Evolutionary conservation across 257 asterid genomes (phyloP).

Genomic region (Capsicum baccatum): DNA sequence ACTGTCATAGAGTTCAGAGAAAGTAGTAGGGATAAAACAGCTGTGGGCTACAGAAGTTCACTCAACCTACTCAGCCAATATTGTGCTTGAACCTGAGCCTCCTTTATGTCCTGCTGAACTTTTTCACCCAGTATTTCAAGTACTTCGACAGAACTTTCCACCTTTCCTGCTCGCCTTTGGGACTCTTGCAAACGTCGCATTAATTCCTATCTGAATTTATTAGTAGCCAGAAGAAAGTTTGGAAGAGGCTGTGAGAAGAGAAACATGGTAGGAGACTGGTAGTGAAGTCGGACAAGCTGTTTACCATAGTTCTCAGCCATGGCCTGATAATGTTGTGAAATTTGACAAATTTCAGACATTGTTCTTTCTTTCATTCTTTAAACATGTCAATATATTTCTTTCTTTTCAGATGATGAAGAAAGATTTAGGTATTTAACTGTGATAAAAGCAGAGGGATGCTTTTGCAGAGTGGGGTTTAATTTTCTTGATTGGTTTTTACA

Average conservation of each 20-base stretch:
- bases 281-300: slow-evolving; percentile 93
- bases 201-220: slow-evolving; percentile 23
- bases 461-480: too few relatives aligned
- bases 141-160: slow-evolving; percentile 37
- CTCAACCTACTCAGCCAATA: slow-evolving; percentile 43
- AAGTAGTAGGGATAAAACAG: neutral
- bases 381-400: too few relatives aligned
- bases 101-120: slow-evolving; percentile 36
- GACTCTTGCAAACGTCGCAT: slow-evolving; percentile 22
- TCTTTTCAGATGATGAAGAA: too few relatives aligned
- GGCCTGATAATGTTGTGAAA: slow-evolving; percentile 73
- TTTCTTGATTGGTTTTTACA: too few relatives aligned
- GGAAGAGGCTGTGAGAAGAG: slow-evolving; percentile 98
- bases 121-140: slow-evolving; percentile 35
- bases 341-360: too few relatives aligned
- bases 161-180: neutral
- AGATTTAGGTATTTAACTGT: too few relatives aligned
- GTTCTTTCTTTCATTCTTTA: too few relatives aligned
- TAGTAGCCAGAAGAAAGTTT: slow-evolving; percentile 92
- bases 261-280: slow-evolving; percentile 94
- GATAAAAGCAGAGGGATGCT: too few relatives aligned
- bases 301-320: slow-evolving; percentile 97
- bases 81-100: slow-evolving; percentile 35
- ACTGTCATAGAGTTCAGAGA: neutral
- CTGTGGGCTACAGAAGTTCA: slow-evolving; percentile 37